Evolutionary conservation across 148 eudicot genomes (phyloP).

Genomic region (Amaranthus cruentus): DNA sequence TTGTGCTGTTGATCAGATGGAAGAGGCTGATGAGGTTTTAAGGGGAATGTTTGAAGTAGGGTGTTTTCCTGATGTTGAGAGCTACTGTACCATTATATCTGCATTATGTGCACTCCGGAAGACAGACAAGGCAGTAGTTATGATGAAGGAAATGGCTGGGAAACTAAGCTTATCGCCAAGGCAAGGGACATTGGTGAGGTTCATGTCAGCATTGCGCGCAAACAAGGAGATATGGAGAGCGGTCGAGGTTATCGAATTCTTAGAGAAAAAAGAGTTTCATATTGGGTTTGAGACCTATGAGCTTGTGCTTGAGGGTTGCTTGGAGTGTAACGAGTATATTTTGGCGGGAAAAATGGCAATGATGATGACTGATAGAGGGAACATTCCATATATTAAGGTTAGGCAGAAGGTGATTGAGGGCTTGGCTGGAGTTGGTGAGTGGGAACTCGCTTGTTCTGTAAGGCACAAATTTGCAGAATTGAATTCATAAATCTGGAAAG

Average conservation of each 20-base stretch:
- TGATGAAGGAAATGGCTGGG: conserved; percentile 63
- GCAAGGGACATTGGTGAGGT: conserved; percentile 47
- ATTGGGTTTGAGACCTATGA: conserved; percentile 73
- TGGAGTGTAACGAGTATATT: conserved; percentile 54
- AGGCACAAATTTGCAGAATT: conserved; percentile 60
- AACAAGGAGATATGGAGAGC: conserved; percentile 62
- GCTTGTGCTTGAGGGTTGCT: conserved; percentile 65
- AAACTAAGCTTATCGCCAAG: conserved; percentile 52
- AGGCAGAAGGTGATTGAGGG: conserved; percentile 80
- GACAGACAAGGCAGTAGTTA: conserved; percentile 30
- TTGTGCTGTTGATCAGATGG: conserved; percentile 60
- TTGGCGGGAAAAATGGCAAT: conserved; percentile 66
- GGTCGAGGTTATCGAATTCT: conserved; percentile 58
- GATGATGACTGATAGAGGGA: conserved; percentile 63
- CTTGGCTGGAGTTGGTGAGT: conserved; percentile 59
- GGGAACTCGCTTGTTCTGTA: conserved; percentile 61
- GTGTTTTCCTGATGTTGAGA: conserved; percentile 66
- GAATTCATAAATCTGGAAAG: conserved; percentile 40
- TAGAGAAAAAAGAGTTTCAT: conserved; percentile 39
- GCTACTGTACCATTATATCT: conserved; percentile 50
- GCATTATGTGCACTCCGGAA: conserved; percentile 50
- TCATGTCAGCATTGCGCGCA: conserved; percentile 44
- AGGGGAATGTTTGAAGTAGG: conserved; percentile 51
- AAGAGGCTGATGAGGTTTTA: conserved; percentile 60
- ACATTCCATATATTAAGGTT: conserved; percentile 62